Conservation (phyloP, 1,284 basidiomycete species). For the Heterobasidion parviporum region DNA sequence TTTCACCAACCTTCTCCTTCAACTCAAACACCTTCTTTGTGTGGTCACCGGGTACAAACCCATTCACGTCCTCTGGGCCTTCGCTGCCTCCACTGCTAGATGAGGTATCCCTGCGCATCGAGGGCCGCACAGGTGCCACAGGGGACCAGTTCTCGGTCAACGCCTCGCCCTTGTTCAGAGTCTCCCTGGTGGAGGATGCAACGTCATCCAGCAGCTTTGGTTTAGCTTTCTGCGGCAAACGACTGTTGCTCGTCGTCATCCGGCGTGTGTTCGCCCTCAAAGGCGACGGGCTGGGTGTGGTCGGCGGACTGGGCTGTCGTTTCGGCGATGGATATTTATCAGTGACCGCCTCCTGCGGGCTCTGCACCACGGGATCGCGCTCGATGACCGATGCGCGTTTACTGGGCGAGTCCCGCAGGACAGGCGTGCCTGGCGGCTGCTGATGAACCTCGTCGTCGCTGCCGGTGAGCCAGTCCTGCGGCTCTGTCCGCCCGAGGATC, state of each 20-base stretch:
- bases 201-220: conserved; percentile 2
- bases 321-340: conserved; percentile 27
- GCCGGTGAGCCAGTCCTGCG: conserved; percentile 69
- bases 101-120: conserved; percentile 25
- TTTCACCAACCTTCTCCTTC: conserved; percentile 12
- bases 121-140: background rate
- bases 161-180: background rate
- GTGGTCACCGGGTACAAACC: conserved; percentile 17
- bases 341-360: conserved; percentile 38
- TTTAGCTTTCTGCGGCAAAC: background rate
- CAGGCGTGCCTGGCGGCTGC: conserved; percentile 23
- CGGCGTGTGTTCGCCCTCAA: conserved; percentile 1
- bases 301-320: conserved; percentile 13
- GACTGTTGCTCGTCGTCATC: background rate
- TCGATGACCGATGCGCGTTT: conserved; percentile 63
- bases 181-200: conserved; percentile 4
- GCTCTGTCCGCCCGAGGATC: conserved; percentile 15
- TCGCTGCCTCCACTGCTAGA: conserved; percentile 37
- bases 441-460: conserved; percentile 33
- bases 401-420: conserved; percentile 58
- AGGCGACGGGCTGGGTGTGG: conserved; percentile 6
- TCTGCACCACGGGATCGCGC: conserved; percentile 33
- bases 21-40: conserved; percentile 6
- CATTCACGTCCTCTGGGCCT: conserved; percentile 49
- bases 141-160: conserved; percentile 11